These are phyloP conservation scores for Cytidiella melzeri DNA, from an alignment of 768 basidiomycete species.

Conservation along the genomic window DNA sequence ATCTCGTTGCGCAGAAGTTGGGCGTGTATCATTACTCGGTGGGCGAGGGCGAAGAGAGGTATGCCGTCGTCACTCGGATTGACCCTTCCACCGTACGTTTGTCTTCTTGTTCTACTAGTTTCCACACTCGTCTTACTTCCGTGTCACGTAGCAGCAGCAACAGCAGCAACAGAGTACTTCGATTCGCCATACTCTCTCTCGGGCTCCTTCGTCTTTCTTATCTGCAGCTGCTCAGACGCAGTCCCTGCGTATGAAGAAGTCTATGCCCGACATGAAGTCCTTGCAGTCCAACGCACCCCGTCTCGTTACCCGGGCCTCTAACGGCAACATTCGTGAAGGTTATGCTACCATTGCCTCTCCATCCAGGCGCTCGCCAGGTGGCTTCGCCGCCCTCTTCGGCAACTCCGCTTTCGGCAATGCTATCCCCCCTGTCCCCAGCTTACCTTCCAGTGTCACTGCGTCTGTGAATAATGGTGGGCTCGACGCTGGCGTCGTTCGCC, in stretches of 20 bases:
- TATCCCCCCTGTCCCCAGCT: slow-evolving; percentile 74
- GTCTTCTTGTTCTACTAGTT: slow-evolving; percentile 3
- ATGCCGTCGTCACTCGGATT: slow-evolving; percentile 90
- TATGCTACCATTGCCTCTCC: slow-evolving; percentile 85
- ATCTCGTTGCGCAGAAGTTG: slow-evolving; percentile 93
- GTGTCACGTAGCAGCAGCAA: background rate
- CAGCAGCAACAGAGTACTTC: slow-evolving; percentile 40
- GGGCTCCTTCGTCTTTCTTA: slow-evolving; percentile 78
- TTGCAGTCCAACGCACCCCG: slow-evolving; percentile 76
- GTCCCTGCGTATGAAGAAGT: slow-evolving; percentile 87
- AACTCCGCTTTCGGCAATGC: slow-evolving; percentile 33
- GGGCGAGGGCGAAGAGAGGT: slow-evolving; percentile 88
- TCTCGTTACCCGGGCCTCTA: slow-evolving; percentile 73
- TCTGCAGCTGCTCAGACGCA: slow-evolving; percentile 42
- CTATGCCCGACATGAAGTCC: slow-evolving; percentile 97
- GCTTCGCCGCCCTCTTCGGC: slow-evolving; percentile 68
- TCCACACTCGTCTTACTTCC: background rate
- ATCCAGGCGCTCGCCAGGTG: slow-evolving; percentile 67
- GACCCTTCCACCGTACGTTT: slow-evolving; percentile 71
- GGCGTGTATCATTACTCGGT: slow-evolving; percentile 93
- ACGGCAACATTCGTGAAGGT: slow-evolving; percentile 81
- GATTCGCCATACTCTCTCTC: slow-evolving; percentile 65
- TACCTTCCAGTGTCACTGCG: slow-evolving; percentile 54
- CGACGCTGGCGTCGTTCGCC: slow-evolving; percentile 64
- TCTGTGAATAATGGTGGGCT: slow-evolving; percentile 39